A percentile compares a stretch with the other conserved stretches of the same genome.
Conservation (phyloP, 164 flowering plant genomes). For the Stephania yunnanensis region DNA sequence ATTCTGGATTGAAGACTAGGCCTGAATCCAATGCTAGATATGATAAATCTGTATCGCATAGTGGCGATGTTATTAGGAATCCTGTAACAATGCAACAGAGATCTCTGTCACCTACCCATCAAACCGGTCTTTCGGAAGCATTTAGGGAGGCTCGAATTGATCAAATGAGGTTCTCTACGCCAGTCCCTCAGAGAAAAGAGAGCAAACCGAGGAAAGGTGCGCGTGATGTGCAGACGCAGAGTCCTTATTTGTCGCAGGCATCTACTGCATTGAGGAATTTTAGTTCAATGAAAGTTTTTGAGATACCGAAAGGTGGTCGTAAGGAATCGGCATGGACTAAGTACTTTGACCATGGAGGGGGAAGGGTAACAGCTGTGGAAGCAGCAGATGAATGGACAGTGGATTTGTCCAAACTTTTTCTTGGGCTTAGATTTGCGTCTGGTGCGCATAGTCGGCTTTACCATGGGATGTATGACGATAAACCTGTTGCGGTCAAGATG, state of each 20-base stretch:
- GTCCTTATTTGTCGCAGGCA: constrained; percentile 14
- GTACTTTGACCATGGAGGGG: constrained; percentile 72
- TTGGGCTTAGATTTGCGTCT: constrained; percentile 70
- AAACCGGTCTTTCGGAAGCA: constrained; percentile 41
- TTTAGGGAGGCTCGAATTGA: constrained; percentile 68
- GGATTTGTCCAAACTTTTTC: constrained; percentile 63
- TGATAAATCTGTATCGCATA: constrained; percentile 9
- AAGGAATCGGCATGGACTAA: constrained; percentile 67
- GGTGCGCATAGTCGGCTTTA: constrained; percentile 87
- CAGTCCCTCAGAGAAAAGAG: constrained; percentile 40
- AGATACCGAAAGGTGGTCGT: constrained; percentile 30
- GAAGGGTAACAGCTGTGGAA: constrained; percentile 64
- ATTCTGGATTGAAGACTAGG: constrained; percentile 33
- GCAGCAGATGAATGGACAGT: constrained; percentile 51
- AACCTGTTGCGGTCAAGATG: constrained; percentile 77
- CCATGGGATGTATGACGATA: constrained; percentile 71
- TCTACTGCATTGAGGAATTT: constrained; percentile 35
- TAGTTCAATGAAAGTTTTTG: constrained; percentile 30
- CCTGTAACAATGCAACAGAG: constrained; percentile 24
- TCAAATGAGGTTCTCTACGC: constrained; percentile 61
- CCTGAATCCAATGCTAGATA: constrained; percentile 12
- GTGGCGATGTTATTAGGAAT: constrained; percentile 4
- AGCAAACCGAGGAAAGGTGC: constrained; percentile 27
- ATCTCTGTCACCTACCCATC: constrained; percentile 56
- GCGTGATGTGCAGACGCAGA: constrained; percentile 14